phyloP scores from a whole-genome alignment of 768 basidiomycete species.

The Krasilnikovozyma curviuscula region DNA sequence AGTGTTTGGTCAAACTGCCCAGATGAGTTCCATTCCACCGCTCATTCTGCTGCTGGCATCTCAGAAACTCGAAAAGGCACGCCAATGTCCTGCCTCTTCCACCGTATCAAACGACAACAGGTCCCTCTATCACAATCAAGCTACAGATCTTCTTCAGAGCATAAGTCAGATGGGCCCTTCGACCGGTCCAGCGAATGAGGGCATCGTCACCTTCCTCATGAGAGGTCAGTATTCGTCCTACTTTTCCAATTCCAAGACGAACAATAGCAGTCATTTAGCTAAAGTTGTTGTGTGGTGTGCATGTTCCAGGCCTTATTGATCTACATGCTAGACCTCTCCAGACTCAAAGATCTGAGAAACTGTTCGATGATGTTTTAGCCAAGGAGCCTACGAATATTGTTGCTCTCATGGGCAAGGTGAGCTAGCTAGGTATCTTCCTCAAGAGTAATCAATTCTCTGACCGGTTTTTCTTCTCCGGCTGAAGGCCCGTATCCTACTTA shows the following conservation, averaged over 20 bases:
- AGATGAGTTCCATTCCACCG: too few relatives aligned
- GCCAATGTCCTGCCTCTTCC: too few relatives aligned
- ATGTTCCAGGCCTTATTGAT: slow-evolving; percentile 49
- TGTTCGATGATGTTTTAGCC: slow-evolving; percentile 59
- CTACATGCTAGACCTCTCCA: slow-evolving; percentile 58
- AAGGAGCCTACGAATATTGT: slow-evolving; percentile 70
- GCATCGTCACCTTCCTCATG: slow-evolving; percentile 39
- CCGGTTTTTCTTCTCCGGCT: neutral
- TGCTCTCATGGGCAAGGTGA: slow-evolving; percentile 67
- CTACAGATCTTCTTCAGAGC: neutral
- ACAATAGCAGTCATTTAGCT: slow-evolving; percentile 10
- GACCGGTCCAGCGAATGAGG: neutral
- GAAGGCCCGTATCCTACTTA: neutral
- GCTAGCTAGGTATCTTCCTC: slow-evolving; percentile 6
- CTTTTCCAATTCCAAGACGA: slow-evolving; percentile 19
- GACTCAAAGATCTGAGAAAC: slow-evolving; percentile 60
- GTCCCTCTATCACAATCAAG: neutral
- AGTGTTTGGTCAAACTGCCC: too few relatives aligned
- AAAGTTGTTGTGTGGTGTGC: neutral
- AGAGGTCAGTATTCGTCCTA: slow-evolving; percentile 34
- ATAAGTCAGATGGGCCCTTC: too few relatives aligned
- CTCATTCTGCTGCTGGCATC: too few relatives aligned
- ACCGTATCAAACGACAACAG: too few relatives aligned
- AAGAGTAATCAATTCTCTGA: neutral
- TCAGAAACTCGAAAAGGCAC: too few relatives aligned